Percentiles rank a stretch among this genome's conserved stretches.
Evolutionary conservation across 2,329 filamentous ascomycete species (phyloP).

Genomic region (Pseudogymnoascus sp.): DNA sequence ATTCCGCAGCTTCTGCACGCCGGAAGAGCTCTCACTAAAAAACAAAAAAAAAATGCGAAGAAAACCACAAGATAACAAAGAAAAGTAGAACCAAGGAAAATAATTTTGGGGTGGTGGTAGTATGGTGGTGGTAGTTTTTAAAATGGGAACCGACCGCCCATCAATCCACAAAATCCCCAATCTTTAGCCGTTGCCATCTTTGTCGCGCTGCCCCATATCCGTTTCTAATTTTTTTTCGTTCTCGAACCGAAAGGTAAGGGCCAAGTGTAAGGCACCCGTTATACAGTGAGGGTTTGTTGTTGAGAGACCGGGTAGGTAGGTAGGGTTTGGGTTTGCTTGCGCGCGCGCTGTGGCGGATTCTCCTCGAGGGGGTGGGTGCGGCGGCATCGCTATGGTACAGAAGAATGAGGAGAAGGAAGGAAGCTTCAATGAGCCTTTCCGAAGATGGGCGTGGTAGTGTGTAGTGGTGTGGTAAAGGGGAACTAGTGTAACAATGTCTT

Average conservation of each 20-base stretch:
- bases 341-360: not conserved
- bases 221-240: not conserved
- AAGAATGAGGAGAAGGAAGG: not conserved
- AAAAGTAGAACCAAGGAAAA: not conserved
- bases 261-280: not conserved
- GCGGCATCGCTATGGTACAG: not conserved
- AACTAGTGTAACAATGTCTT: constrained; percentile 8
- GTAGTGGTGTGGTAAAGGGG: not conserved
- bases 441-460: not conserved
- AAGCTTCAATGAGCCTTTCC: not conserved
- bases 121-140: not conserved
- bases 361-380: not conserved
- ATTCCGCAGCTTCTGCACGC: constrained; percentile 2
- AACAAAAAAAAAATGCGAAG: not conserved
- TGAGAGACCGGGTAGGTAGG: not conserved
- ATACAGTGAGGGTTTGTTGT: not conserved
- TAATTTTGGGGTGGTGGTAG: not conserved
- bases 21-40: not conserved
- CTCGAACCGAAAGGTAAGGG: not conserved
- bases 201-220: not conserved
- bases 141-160: not conserved
- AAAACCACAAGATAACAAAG: constrained; percentile 1
- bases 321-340: not conserved
- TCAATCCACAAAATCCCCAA: not conserved
- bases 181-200: constrained; percentile 2